A percentile compares a stretch with the other conserved stretches of the same genome.
Evolutionary conservation across 2,329 filamentous ascomycete genomes (phyloP).

Genomic region (Rhytidhysteron rufulum): DNA sequence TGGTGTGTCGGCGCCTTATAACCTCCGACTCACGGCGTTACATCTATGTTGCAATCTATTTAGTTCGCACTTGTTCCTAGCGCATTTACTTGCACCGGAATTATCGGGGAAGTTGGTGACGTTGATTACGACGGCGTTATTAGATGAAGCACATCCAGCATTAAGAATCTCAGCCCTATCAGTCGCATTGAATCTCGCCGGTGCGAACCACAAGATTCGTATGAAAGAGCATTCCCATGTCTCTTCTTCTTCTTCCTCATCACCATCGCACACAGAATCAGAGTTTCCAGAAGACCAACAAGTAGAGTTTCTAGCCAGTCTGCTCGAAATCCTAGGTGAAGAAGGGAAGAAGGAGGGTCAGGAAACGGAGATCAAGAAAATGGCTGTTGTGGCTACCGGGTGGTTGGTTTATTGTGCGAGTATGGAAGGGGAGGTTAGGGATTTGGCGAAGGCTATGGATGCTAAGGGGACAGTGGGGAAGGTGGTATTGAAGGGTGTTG

Average conservation of each 20-base stretch:
- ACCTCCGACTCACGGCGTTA: slow-evolving; percentile 75
- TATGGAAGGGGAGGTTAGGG: slow-evolving; percentile 69
- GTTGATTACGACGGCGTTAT: slow-evolving; percentile 71
- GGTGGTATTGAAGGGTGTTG: slow-evolving; percentile 17
- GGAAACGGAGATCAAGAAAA: slow-evolving; percentile 67
- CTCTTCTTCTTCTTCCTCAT: background rate
- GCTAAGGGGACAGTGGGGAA: slow-evolving; percentile 59
- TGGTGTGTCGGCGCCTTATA: slow-evolving; percentile 63
- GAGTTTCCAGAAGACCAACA: slow-evolving; percentile 65
- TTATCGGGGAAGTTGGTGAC: slow-evolving; percentile 58
- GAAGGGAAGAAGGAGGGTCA: slow-evolving; percentile 50
- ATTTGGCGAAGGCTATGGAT: slow-evolving; percentile 75
- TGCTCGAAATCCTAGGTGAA: slow-evolving; percentile 66
- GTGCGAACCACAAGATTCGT: slow-evolving; percentile 64
- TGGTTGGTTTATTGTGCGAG: slow-evolving; percentile 69
- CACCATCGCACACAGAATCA: background rate
- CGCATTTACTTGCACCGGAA: slow-evolving; percentile 53
- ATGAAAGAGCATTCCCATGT: slow-evolving; percentile 24
- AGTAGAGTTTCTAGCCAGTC: slow-evolving; percentile 75
- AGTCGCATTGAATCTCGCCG: slow-evolving; percentile 76
- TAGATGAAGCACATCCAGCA: slow-evolving; percentile 70
- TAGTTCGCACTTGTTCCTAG: slow-evolving; percentile 66
- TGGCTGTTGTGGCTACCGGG: slow-evolving; percentile 72
- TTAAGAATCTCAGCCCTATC: slow-evolving; percentile 78
- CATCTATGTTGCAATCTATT: slow-evolving; percentile 86